Percentiles rank a stretch among this genome's conserved stretches.
Conservation (phyloP, 768 basidiomycete genomes). For the Epithele typhae region DNA sequence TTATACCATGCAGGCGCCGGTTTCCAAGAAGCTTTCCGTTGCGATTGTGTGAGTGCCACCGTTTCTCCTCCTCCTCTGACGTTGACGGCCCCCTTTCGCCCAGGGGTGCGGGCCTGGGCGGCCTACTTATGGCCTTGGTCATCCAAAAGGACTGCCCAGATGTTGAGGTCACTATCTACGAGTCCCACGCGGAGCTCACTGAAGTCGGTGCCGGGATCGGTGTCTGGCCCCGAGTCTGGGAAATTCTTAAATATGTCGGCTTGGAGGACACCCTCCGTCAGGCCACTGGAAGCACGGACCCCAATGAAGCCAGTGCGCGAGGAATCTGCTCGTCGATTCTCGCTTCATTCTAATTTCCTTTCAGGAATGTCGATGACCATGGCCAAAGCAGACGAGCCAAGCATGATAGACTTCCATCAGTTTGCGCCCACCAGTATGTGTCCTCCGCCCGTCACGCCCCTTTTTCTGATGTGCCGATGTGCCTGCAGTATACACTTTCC, state of each 20-base stretch:
- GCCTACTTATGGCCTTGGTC: constrained; percentile 14
- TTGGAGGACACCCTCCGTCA: constrained; percentile 1
- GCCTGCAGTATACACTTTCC: constrained; percentile 5
- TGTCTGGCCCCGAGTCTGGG: constrained; percentile 13
- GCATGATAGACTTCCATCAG: neutral
- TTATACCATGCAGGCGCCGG: too few species aligned
- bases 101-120: constrained; percentile 19
- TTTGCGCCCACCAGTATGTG: neutral
- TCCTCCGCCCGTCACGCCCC: neutral
- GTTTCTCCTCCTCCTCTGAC: neutral
- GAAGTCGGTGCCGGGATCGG: constrained; percentile 20
- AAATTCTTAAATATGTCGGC: constrained; percentile 7
- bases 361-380: neutral
- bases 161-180: constrained; percentile 19
- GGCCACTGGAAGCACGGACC: neutral
- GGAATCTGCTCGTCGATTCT: neutral
- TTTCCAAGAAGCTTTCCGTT: neutral
- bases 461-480: neutral
- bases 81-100: neutral
- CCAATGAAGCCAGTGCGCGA: neutral
- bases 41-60: neutral
- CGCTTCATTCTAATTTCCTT: neutral
- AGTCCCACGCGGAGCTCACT: constrained; percentile 11
- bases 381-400: neutral
- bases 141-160: constrained; percentile 11